phyloP scores from a whole-genome alignment of 2,329 filamentous ascomycete genomes.

The Colletotrichum caudatum region DNA sequence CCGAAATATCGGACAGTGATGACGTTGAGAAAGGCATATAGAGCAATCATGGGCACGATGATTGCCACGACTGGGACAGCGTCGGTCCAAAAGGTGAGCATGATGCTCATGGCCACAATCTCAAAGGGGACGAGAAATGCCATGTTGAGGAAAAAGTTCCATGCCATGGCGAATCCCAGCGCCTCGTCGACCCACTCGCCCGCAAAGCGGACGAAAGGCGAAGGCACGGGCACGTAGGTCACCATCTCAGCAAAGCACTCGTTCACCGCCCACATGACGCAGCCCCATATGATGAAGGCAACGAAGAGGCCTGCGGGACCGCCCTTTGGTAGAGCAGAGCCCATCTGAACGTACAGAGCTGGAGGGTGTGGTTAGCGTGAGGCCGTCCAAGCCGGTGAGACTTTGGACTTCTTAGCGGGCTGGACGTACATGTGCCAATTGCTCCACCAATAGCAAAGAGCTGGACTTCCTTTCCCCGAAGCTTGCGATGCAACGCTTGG shows the following conservation, averaged over 20 bases:
- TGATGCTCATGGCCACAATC: constrained; percentile 58
- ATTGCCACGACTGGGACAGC: constrained; percentile 45
- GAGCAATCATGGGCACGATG: constrained; percentile 2
- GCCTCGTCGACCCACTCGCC: constrained; percentile 65
- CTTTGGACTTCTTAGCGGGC: background rate
- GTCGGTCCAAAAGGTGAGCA: constrained; percentile 54
- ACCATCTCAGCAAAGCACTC: constrained; percentile 45
- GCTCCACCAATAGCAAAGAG: constrained; percentile 24
- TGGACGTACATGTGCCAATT: constrained; percentile 24
- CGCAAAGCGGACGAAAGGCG: constrained; percentile 62
- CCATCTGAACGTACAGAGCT: constrained; percentile 20
- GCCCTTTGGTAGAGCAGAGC: constrained; percentile 45
- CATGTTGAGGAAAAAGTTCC: constrained; percentile 66
- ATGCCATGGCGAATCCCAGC: constrained; percentile 60
- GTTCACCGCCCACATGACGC: constrained; percentile 55
- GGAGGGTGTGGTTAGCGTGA: background rate
- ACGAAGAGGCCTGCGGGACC: constrained; percentile 25
- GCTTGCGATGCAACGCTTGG: constrained; percentile 10
- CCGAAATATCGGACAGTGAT: constrained; percentile 70
- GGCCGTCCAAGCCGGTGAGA: background rate
- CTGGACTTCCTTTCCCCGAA: constrained; percentile 6
- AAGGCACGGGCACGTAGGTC: constrained; percentile 54
- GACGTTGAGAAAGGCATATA: constrained; percentile 20
- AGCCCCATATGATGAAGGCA: constrained; percentile 22
- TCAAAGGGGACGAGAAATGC: constrained; percentile 64